Evolutionary conservation across 805 yeast genomes (phyloP).

Genomic region (Starmerella tilneyi): DNA sequence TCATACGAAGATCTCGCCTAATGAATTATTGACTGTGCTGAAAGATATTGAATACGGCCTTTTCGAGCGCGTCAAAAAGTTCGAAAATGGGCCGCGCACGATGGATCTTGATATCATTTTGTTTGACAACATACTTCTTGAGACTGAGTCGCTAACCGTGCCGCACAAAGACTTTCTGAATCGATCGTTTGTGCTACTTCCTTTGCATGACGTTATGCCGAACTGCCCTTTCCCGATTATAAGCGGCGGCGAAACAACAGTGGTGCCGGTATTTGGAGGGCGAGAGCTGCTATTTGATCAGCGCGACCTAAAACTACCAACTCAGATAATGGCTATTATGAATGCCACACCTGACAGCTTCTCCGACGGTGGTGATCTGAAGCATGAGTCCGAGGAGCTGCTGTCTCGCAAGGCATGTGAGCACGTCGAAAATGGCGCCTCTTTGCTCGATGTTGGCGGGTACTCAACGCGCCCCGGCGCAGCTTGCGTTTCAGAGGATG

Average conservation of each 20-base stretch:
- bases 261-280: slow-evolving; percentile 10
- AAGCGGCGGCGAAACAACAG: slow-evolving; percentile 6
- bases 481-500: slow-evolving; percentile 46
- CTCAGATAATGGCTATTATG: slow-evolving; percentile 75
- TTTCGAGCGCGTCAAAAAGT: slow-evolving; percentile 58
- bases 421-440: slow-evolving; percentile 46
- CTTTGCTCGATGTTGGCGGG: slow-evolving; percentile 85
- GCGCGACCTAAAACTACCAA: slow-evolving; percentile 30
- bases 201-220: slow-evolving; percentile 69
- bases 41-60: slow-evolving; percentile 70
- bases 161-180: slow-evolving; percentile 88
- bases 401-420: slow-evolving; percentile 27
- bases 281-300: slow-evolving; percentile 6
- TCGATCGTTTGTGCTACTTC: slow-evolving; percentile 80
- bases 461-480: slow-evolving; percentile 88
- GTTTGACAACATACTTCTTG: slow-evolving; percentile 50
- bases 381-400: slow-evolving; percentile 21
- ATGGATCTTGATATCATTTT: slow-evolving; percentile 82
- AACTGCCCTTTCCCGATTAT: slow-evolving; percentile 24
- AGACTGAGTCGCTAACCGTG: slow-evolving; percentile 49
- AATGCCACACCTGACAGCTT: slow-evolving; percentile 93
- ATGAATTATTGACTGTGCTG: slow-evolving; percentile 47
- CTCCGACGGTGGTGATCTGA: slow-evolving; percentile 67
- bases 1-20: slow-evolving; percentile 53
- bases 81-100: slow-evolving; percentile 86